phyloP scores from a whole-genome alignment of 257 asterid species.

The Nicotiana attenuata region DNA sequence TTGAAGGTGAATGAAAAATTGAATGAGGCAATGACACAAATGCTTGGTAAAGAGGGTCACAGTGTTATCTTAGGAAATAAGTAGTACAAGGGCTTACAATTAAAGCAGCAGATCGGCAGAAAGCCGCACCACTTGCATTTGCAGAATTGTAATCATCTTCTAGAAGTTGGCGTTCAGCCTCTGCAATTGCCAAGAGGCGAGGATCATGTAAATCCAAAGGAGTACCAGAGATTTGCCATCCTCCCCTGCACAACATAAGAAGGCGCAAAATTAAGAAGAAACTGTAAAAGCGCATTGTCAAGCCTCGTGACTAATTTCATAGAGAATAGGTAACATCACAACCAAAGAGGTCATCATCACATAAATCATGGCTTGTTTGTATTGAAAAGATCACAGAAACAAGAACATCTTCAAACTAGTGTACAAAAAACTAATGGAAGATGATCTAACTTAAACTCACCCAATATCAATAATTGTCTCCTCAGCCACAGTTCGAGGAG shows the following conservation, averaged over 20 bases:
- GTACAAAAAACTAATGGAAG: background rate
- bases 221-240: constrained; percentile 96
- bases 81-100: constrained; percentile 50
- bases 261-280: constrained; percentile 14
- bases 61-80: background rate
- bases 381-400: background rate
- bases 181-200: constrained; percentile 86
- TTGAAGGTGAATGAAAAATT: background rate
- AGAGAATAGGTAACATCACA: background rate
- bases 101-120: constrained; percentile 93
- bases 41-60: background rate
- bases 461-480: constrained; percentile 90
- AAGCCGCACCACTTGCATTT: constrained; percentile 84
- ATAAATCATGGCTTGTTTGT: background rate
- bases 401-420: background rate
- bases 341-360: background rate
- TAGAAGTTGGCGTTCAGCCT: constrained; percentile 89
- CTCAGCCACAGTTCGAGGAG: constrained; percentile 70
- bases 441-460: constrained; percentile 32
- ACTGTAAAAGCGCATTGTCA: background rate
- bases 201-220: constrained; percentile 89
- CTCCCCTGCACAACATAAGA: constrained; percentile 53
- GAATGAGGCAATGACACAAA: background rate
- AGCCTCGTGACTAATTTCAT: background rate
- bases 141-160: constrained; percentile 78